A percentile compares a stretch with the other conserved stretches of the same genome.
phyloP scores from a whole-genome alignment of 2,329 filamentous ascomycete genomes.

The Pyrenochaeta sp. region DNA sequence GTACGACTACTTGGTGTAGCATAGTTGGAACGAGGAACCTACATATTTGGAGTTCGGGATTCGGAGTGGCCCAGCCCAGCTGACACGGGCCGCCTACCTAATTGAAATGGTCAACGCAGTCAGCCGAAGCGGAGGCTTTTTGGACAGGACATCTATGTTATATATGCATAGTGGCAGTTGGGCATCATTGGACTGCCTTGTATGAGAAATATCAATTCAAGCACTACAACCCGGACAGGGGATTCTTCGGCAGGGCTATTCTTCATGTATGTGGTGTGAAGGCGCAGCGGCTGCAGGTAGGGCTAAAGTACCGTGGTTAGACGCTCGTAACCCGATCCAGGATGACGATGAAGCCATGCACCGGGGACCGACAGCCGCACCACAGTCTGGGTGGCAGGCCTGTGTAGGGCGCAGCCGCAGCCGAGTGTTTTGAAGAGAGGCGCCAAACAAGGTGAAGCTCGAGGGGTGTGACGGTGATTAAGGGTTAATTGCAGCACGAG shows the following conservation, averaged over 20 bases:
- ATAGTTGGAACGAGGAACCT: constrained; percentile 27
- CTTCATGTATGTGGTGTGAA: too few relatives aligned
- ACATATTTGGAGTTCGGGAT: constrained; percentile 30
- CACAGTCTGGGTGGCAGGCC: too few relatives aligned
- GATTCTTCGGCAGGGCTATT: too few relatives aligned
- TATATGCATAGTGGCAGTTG: constrained; percentile 16
- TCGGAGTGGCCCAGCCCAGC: not conserved
- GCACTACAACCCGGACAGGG: too few relatives aligned
- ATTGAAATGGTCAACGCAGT: constrained; percentile 5
- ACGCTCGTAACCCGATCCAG: constrained; percentile 1
- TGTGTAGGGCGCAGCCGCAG: constrained; percentile 1
- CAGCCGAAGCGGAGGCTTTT: constrained; percentile 3
- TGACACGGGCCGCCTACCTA: constrained; percentile 14
- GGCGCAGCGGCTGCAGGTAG: too few relatives aligned
- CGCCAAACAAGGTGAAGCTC: constrained; percentile 13
- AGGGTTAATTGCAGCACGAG: constrained; percentile 7
- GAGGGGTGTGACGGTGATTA: constrained; percentile 11
- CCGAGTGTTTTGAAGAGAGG: too few relatives aligned
- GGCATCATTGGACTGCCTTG: constrained; percentile 9
- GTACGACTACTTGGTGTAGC: constrained; percentile 41
- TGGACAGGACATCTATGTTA: constrained; percentile 2
- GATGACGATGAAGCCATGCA: not conserved
- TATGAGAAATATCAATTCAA: constrained; percentile 4
- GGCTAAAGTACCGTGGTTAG: constrained; percentile 6
- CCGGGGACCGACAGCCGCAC: constrained; percentile 4